Evolutionary conservation across 2,329 filamentous ascomycete species (phyloP).

Genomic region (Claviceps sp.): DNA sequence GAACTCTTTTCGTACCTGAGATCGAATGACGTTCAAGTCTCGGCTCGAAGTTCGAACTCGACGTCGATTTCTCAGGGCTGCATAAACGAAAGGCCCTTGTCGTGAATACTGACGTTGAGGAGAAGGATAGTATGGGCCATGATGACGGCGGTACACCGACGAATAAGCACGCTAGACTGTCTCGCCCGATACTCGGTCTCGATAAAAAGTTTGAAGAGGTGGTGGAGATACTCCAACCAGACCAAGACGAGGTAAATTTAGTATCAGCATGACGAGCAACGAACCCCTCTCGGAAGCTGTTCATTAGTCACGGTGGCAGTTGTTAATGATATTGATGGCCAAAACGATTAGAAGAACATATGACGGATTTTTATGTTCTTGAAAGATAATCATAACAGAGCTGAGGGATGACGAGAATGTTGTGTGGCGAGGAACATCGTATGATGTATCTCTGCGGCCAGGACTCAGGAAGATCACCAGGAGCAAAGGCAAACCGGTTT

Average conservation of each 20-base stretch:
- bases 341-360: background rate
- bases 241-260: background rate
- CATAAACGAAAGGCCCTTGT: constrained; percentile 17
- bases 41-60: background rate
- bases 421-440: too few relatives aligned
- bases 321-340: too few relatives aligned
- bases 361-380: background rate
- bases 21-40: constrained; percentile 6
- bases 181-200: background rate
- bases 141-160: constrained; percentile 6
- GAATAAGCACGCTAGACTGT: background rate
- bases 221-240: background rate
- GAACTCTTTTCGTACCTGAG: constrained; percentile 3
- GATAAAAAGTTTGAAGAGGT: background rate
- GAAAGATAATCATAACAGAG: constrained; percentile 1
- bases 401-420: constrained; percentile 5
- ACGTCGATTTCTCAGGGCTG: constrained; percentile 6
- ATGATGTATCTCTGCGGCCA: too few relatives aligned
- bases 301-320: constrained; percentile 3
- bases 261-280: background rate
- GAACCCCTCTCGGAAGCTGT: background rate
- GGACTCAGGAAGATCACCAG: too few relatives aligned
- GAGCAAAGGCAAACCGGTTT: too few relatives aligned
- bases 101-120: constrained; percentile 13
- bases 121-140: constrained; percentile 14